These are phyloP conservation scores for Ophiostoma montium DNA, from an alignment of 2,329 filamentous ascomycete genomes.

Conservation along the genomic window DNA sequence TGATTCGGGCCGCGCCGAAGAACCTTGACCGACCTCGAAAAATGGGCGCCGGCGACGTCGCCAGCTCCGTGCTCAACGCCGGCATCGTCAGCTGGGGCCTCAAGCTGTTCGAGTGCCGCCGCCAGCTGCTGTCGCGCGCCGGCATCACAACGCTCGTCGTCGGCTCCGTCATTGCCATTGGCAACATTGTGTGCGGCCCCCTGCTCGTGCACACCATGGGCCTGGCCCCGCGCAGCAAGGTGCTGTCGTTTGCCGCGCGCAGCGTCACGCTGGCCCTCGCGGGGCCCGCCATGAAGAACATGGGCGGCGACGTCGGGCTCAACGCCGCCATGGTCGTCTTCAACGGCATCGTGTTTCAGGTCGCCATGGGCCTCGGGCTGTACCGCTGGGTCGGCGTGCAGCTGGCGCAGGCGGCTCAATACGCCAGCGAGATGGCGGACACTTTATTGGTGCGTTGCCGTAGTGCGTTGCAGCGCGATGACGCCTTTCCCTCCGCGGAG, in stretches of 20 bases:
- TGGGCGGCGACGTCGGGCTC: conserved; percentile 30
- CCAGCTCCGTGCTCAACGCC: conserved; percentile 33
- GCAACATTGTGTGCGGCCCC: conserved; percentile 30
- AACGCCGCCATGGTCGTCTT: conserved; percentile 38
- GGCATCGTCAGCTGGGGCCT: conserved; percentile 39
- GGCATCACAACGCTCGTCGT: conserved; percentile 27
- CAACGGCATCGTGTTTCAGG: conserved; percentile 31
- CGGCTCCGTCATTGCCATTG: conserved; percentile 23
- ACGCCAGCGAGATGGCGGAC: background rate
- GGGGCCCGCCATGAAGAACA: conserved; percentile 29
- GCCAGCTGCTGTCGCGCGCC: conserved; percentile 28
- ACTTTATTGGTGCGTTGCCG: background rate
- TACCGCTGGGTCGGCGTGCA: conserved; percentile 11
- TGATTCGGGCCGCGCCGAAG: conserved; percentile 10
- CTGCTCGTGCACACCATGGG: conserved; percentile 24
- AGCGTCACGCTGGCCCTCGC: conserved; percentile 36
- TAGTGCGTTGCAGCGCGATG: too few species aligned
- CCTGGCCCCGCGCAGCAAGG: conserved; percentile 19
- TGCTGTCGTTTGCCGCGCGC: conserved; percentile 33
- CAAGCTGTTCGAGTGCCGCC: conserved; percentile 36
- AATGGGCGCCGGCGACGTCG: conserved; percentile 33
- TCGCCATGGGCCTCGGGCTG: conserved; percentile 20
- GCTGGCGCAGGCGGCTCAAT: background rate
- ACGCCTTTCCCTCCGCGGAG: too few species aligned
- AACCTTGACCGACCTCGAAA: background rate